These are phyloP conservation scores for Amanita polypyramis DNA, from an alignment of 768 basidiomycete species.

Conservation along the genomic window DNA sequence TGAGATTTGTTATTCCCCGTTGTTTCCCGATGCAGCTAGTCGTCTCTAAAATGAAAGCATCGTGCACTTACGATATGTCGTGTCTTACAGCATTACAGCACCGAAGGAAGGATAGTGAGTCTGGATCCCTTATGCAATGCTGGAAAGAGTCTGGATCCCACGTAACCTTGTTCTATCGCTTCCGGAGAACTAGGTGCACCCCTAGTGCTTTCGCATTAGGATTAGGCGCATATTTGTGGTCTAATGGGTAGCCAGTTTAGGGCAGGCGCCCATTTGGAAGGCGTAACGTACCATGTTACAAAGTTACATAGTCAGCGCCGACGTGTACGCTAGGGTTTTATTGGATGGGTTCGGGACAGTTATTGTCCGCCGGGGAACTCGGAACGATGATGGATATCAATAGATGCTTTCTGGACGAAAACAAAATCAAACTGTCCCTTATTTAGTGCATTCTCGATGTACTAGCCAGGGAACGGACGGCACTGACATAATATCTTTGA, in stretches of 20 bases:
- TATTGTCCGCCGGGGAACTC: constrained; percentile 31
- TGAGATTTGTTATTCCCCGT: constrained; percentile 39
- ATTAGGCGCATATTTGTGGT: constrained; percentile 47
- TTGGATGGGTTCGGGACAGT: constrained; percentile 28
- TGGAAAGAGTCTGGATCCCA: constrained; percentile 32
- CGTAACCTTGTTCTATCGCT: constrained; percentile 46
- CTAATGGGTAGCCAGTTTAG: constrained; percentile 24
- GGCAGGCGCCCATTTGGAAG: background rate
- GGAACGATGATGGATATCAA: background rate
- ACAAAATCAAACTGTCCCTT: constrained; percentile 57
- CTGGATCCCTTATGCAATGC: constrained; percentile 32
- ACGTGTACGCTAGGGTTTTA: background rate
- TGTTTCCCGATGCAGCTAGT: background rate
- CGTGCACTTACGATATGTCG: constrained; percentile 29
- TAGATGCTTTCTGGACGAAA: constrained; percentile 43
- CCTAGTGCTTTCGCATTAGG: constrained; percentile 47
- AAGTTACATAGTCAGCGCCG: constrained; percentile 22
- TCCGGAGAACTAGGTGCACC: constrained; percentile 43
- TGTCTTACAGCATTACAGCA: constrained; percentile 39
- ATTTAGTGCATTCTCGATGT: constrained; percentile 48
- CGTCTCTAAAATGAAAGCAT: background rate
- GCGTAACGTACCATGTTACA: constrained; percentile 25
- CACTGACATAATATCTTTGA: constrained; percentile 53
- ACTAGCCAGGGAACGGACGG: constrained; percentile 58
- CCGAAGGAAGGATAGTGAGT: constrained; percentile 50